Conservation (phyloP, 257 asterid species). For the Solanum megistacrolobum region DNA sequence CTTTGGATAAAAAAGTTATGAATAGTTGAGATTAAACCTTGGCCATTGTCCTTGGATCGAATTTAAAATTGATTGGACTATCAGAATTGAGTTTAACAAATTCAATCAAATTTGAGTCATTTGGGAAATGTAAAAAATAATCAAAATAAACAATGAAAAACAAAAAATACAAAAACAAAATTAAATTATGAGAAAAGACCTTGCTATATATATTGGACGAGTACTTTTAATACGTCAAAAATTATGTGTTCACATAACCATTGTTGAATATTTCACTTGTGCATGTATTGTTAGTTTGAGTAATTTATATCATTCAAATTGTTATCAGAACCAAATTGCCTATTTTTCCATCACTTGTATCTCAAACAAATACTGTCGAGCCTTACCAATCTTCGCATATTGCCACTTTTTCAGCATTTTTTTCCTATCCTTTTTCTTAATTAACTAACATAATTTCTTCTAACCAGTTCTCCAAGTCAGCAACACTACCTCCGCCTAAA, state of each 20-base stretch:
- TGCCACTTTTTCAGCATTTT: neutral
- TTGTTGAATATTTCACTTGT: neutral
- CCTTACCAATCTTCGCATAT: neutral
- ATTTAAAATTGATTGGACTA: no score
- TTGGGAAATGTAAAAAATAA: neutral
- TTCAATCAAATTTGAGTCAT: neutral
- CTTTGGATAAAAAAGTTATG: neutral
- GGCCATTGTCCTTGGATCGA: neutral
- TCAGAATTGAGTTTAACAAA: neutral
- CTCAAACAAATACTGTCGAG: neutral
- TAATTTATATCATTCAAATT: neutral
- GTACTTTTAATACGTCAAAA: neutral
- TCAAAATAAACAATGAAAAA: no score
- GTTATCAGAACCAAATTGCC: neutral
- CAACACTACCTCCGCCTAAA: neutral
- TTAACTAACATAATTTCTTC: no score
- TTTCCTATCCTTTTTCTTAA: no score
- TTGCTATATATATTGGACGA: no score
- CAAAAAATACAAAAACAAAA: no score
- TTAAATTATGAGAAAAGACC: no score
- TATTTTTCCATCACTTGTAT: neutral
- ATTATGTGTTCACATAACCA: neutral
- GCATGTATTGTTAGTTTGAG: no score
- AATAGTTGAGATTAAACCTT: neutral
- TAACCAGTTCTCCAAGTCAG: neutral